Conservation (phyloP, 805 yeast genomes). For the Spathaspora passalidarum region DNA sequence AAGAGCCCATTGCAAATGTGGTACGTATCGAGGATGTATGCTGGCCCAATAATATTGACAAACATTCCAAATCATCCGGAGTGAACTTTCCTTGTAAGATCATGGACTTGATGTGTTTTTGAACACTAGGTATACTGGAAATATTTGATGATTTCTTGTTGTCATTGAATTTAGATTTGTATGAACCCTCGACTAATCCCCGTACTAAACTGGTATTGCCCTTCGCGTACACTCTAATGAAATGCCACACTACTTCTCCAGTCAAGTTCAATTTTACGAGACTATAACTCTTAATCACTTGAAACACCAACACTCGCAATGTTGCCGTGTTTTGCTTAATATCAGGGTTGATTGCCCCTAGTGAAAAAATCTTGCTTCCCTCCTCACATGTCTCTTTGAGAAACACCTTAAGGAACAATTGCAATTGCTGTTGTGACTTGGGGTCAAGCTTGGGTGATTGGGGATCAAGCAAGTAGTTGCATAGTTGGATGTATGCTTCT, state of each 20-base stretch:
- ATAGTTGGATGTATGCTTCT: slow-evolving; percentile 57
- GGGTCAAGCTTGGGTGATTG: slow-evolving; percentile 40
- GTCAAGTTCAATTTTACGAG: slow-evolving; percentile 49
- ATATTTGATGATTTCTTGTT: slow-evolving; percentile 49
- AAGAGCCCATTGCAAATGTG: slow-evolving; percentile 16
- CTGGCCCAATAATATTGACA: slow-evolving; percentile 48
- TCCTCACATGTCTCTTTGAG: slow-evolving; percentile 63
- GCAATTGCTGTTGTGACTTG: slow-evolving; percentile 57
- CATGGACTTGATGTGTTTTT: slow-evolving; percentile 47
- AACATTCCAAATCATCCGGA: slow-evolving; percentile 42
- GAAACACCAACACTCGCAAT: slow-evolving; percentile 50
- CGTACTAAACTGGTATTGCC: slow-evolving; percentile 45
- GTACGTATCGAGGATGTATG: slow-evolving; percentile 21
- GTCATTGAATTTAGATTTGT: slow-evolving; percentile 45
- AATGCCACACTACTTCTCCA: slow-evolving; percentile 65
- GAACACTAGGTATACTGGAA: slow-evolving; percentile 44
- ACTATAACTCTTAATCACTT: slow-evolving; percentile 50
- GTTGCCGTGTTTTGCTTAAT: slow-evolving; percentile 51
- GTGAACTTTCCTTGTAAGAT: slow-evolving; percentile 48
- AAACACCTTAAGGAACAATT: slow-evolving; percentile 53
- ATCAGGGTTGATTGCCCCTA: slow-evolving; percentile 72
- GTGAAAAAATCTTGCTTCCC: slow-evolving; percentile 55
- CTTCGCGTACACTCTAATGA: slow-evolving; percentile 51
- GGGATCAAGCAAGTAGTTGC: slow-evolving; percentile 45
- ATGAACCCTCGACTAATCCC: slow-evolving; percentile 52